phyloP scores from a whole-genome alignment of 192 early-diverging fungal genomes.

The Jimgerdemannia flammicorona region DNA sequence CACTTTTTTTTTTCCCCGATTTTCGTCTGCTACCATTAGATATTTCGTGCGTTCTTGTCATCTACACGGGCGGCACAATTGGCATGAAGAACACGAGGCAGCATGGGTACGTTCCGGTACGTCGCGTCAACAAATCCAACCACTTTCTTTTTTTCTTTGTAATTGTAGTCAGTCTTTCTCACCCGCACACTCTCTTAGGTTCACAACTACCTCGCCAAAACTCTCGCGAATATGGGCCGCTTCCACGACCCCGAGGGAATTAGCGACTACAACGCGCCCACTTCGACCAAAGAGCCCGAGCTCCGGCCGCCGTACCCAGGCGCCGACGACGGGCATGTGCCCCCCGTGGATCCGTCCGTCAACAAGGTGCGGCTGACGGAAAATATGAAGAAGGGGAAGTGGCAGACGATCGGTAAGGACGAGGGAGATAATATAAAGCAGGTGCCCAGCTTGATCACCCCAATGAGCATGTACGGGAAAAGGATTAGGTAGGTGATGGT shows the following conservation, averaged over 20 bases:
- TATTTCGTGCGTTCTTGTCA: constrained; percentile 77
- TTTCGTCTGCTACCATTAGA: constrained; percentile 31
- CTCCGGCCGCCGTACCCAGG: background rate
- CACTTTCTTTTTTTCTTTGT: constrained; percentile 5
- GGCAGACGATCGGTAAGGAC: background rate
- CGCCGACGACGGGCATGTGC: constrained; percentile 14
- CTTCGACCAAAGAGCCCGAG: background rate
- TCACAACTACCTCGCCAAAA: constrained; percentile 77
- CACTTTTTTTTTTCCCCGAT: too few species aligned
- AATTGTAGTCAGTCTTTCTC: constrained; percentile 3
- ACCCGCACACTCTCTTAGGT: constrained; percentile 46
- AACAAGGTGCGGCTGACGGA: constrained; percentile 25
- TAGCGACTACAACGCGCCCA: background rate
- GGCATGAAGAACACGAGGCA: constrained; percentile 77
- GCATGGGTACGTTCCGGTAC: constrained; percentile 69
- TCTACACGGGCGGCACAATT: constrained; percentile 96
- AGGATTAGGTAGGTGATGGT: constrained; percentile 56
- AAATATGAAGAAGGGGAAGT: background rate
- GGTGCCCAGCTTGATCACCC: constrained; percentile 69
- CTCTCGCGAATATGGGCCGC: constrained; percentile 65
- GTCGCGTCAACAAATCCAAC: background rate
- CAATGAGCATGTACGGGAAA: constrained; percentile 84
- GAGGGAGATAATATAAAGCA: constrained; percentile 4
- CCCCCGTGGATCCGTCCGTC: constrained; percentile 11
- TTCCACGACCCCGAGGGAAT: constrained; percentile 72